Conservation (phyloP, 2,329 filamentous ascomycete species). For the Colletotrichum liriopes region DNA sequence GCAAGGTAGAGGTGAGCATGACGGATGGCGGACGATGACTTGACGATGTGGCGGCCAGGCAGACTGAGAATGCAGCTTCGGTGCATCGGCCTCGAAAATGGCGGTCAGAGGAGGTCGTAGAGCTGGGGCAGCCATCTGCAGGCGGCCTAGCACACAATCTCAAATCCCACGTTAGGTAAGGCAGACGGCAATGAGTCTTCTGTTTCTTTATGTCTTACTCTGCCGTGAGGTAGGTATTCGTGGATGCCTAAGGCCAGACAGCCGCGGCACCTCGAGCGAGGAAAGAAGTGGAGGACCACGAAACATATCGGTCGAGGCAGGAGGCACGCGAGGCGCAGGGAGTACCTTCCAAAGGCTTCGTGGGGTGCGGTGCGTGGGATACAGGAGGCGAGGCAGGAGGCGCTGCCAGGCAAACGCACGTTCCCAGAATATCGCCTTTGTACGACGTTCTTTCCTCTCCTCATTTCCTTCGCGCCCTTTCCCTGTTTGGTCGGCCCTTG, state of each 20-base stretch:
- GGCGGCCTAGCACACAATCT: neutral
- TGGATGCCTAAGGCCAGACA: neutral
- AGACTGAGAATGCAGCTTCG: neutral
- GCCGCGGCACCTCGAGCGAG: neutral
- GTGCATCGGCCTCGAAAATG: neutral
- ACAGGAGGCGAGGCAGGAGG: no score
- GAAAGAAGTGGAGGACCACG: neutral
- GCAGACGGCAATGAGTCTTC: no score
- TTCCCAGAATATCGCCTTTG: neutral
- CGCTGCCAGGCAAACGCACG: neutral
- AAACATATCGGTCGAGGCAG: neutral
- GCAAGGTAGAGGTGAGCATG: neutral
- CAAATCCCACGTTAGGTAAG: neutral
- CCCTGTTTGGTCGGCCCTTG: neutral
- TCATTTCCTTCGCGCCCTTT: neutral
- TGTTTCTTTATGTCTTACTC: neutral
- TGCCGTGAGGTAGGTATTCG: neutral
- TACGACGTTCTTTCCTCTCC: neutral
- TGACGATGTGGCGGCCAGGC: neutral
- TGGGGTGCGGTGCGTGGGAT: neutral
- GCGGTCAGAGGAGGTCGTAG: constrained; percentile 1
- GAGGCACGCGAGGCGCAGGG: neutral
- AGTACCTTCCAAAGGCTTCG: neutral
- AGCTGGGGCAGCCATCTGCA: neutral
- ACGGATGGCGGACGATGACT: neutral